These are phyloP conservation scores for Penicillium herquei DNA, from an alignment of 495 filamentous ascomycete species.

Conservation along the genomic window DNA sequence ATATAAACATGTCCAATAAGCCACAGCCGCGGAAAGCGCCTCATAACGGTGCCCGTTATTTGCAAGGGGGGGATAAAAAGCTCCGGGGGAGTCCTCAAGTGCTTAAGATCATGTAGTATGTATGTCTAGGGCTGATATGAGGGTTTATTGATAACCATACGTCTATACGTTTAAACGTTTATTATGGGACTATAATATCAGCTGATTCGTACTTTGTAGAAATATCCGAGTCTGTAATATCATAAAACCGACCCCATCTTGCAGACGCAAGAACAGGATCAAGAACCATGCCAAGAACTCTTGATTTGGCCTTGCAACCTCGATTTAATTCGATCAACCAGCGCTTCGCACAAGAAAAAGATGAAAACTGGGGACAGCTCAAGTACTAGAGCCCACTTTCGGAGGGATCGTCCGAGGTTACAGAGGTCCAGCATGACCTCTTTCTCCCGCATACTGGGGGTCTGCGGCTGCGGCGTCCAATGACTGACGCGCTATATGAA, in stretches of 20 bases:
- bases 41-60: slow-evolving; percentile 11
- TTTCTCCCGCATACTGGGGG: slow-evolving; percentile 18
- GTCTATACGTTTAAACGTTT: too few relatives aligned
- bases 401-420: slow-evolving; percentile 21
- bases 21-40: slow-evolving; percentile 28
- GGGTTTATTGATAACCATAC: too few relatives aligned
- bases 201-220: too few relatives aligned
- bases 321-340: slow-evolving; percentile 13
- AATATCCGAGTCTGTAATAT: too few relatives aligned
- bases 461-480: slow-evolving; percentile 31
- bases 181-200: too few relatives aligned
- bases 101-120: too few relatives aligned
- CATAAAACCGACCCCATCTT: not conserved
- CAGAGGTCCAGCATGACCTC: slow-evolving; percentile 9
- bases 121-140: too few relatives aligned
- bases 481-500: slow-evolving; percentile 19
- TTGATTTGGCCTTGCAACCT: not conserved
- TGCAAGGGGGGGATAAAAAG: not conserved
- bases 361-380: slow-evolving; percentile 24
- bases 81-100: too few relatives aligned
- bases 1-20: slow-evolving; percentile 1
- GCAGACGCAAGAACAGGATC: not conserved
- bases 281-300: slow-evolving; percentile 15
- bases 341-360: slow-evolving; percentile 6
- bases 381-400: slow-evolving; percentile 5